Base-by-base conservation (phyloP, 2,329 filamentous ascomycete genomes). In the Aureobasidium sp. region DNA sequence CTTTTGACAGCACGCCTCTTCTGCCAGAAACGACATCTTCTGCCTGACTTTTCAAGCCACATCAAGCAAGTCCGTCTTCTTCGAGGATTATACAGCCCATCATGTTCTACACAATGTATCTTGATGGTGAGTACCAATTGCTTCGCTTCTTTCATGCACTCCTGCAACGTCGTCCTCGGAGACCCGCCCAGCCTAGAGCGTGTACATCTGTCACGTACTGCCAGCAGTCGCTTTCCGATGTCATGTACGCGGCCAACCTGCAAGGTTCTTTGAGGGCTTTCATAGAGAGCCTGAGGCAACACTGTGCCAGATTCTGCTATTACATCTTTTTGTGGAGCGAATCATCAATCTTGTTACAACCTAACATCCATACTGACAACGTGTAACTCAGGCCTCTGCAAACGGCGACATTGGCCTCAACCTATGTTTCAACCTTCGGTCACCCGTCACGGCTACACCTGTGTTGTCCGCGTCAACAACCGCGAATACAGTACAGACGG, bases 401-500 rank as follows among this genome's bases (percentile, higher is more conserved):
- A 90, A 75, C 91, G 93, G 70, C 91, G 93, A 75, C 90, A 91
- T 77, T 97, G 93, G 93, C 87, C 86, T 68, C 90, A 96, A 74
- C 93, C 93, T 70, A 82, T 85, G 73, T 97, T 96, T 82, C 88
- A 94, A 77, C 87, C 87, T 71, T 91, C 88, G 81, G 84, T 83
- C 68, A 87, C 86, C 70, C 78, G 82, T 67, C 84, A 80, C 69
- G 92, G 92, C 72, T 96, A 88, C 76, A 90, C 88, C 63, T 97
- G 92, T 79, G 87, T 91, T 63, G 93, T 96, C 62, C 84, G 94
- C 66, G 93, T 97, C 74, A 97, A 97, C 79, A 95, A 95, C 69
- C 89, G 93, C 72, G 91, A 96, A 79, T 97, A 97, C 79, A 90
- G 92, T 74, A 96, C 92, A 47, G 91, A 96, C 74, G 83, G 89